Evolutionary conservation across 257 asterid species (phyloP).

Genomic region (Verbena officinalis): DNA sequence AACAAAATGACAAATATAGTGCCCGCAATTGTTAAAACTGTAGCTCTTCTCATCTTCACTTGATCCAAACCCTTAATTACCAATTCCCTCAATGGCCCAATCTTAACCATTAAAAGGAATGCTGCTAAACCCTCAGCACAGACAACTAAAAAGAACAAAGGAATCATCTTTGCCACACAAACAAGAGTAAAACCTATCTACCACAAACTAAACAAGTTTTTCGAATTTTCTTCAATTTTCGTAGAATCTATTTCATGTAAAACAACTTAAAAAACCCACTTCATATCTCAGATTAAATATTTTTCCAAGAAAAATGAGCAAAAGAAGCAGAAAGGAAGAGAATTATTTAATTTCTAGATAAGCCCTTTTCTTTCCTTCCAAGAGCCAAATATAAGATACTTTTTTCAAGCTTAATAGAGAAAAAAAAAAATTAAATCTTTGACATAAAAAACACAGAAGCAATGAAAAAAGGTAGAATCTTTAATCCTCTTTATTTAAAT

Average conservation of each 20-base stretch:
- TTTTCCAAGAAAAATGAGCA: slow-evolving; percentile 18
- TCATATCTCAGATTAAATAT: background rate
- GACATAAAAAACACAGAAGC: slow-evolving; percentile 11
- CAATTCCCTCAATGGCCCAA: slow-evolving; percentile 86
- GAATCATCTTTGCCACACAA: slow-evolving; percentile 61
- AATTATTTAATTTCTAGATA: slow-evolving; percentile 3
- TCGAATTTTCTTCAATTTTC: slow-evolving; percentile 19
- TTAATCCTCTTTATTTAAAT: background rate
- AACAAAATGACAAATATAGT: slow-evolving; percentile 72
- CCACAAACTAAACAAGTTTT: slow-evolving; percentile 11
- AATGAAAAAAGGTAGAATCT: slow-evolving; percentile 14
- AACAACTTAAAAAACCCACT: slow-evolving; percentile 24
- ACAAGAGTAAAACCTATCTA: slow-evolving; percentile 3
- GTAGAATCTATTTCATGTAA: slow-evolving; percentile 12
- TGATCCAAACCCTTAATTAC: slow-evolving; percentile 88
- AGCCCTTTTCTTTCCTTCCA: slow-evolving; percentile 14
- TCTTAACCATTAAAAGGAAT: slow-evolving; percentile 82
- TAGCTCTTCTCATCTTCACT: slow-evolving; percentile 85
- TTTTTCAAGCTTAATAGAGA: background rate
- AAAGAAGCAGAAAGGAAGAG: slow-evolving; percentile 22
- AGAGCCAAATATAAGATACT: slow-evolving; percentile 9
- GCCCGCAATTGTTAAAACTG: slow-evolving; percentile 83
- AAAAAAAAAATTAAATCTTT: slow-evolving; percentile 24
- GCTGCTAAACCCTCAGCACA: slow-evolving; percentile 79
- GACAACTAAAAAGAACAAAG: slow-evolving; percentile 77